phyloP scores from a whole-genome alignment of 2,329 filamentous ascomycete genomes.

The Onygena corvina region DNA sequence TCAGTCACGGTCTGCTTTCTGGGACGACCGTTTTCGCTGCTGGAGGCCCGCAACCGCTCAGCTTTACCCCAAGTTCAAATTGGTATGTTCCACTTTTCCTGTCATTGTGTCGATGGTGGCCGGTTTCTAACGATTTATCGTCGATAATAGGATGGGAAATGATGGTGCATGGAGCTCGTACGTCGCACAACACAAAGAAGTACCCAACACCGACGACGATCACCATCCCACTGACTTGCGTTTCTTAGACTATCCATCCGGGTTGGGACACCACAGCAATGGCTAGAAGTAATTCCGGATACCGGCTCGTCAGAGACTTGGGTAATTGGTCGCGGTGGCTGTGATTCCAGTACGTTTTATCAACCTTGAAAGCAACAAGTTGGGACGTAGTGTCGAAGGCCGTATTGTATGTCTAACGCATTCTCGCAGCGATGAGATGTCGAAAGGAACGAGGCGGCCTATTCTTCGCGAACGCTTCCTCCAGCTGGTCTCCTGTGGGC shows the following conservation, averaged over 20 bases:
- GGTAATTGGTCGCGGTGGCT: conserved; percentile 22
- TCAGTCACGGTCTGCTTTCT: not conserved
- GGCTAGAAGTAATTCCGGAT: conserved; percentile 21
- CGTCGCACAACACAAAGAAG: conserved; percentile 1
- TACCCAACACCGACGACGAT: no score
- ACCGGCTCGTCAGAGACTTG: conserved; percentile 23
- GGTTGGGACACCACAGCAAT: conserved; percentile 23
- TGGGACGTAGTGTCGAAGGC: not conserved
- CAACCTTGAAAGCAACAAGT: not conserved
- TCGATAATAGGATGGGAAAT: conserved; percentile 14
- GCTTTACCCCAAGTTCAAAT: conserved; percentile 7
- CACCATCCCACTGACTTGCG: not conserved
- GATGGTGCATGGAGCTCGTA: conserved; percentile 23
- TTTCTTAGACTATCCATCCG: conserved; percentile 18
- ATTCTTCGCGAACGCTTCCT: conserved; percentile 25
- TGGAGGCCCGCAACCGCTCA: conserved; percentile 7
- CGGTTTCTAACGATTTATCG: not conserved
- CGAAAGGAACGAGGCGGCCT: conserved; percentile 21
- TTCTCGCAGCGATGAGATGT: conserved; percentile 15
- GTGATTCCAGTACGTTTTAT: conserved; percentile 19
- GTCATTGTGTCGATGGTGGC: not conserved
- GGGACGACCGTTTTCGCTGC: not conserved
- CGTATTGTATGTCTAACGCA: not conserved
- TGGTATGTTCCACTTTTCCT: conserved; percentile 9
- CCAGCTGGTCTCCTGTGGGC: conserved; percentile 22